Conservation (phyloP, 2,329 filamentous ascomycete species). For the Fusarium ramigenum region DNA sequence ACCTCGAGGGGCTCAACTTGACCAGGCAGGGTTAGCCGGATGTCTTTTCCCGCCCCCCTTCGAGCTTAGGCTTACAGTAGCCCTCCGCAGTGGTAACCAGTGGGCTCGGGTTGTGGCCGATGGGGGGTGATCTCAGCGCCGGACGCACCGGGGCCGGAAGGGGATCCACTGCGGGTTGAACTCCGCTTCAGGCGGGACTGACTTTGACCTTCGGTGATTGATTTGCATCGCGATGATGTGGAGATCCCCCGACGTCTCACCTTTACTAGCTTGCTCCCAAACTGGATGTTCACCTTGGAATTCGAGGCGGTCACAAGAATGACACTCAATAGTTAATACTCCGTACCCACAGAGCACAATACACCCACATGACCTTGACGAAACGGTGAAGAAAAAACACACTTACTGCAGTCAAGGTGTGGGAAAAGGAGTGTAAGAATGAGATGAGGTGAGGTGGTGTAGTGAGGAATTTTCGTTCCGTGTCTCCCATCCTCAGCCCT, state of each 20-base stretch:
- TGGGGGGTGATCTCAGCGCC: conserved; percentile 34
- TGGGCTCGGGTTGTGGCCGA: conserved; percentile 42
- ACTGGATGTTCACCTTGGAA: conserved; percentile 29
- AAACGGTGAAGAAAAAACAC: conserved; percentile 22
- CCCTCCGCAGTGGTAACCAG: conserved; percentile 9
- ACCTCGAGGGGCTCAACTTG: conserved; percentile 6
- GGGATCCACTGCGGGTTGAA: conserved; percentile 31
- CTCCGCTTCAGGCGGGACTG: conserved; percentile 38
- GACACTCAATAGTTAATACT: neutral
- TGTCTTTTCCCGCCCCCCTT: conserved; percentile 39
- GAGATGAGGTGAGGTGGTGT: neutral
- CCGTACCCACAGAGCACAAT: conserved; percentile 16
- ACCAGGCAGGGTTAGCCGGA: conserved; percentile 26
- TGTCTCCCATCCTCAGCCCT: neutral
- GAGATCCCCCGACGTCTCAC: conserved; percentile 26
- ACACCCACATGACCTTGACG: conserved; percentile 15
- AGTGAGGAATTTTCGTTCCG: neutral
- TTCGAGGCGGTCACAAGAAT: conserved; percentile 24
- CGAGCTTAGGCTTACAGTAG: neutral
- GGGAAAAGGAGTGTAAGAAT: neutral
- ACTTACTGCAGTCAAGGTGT: neutral
- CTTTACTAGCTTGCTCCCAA: conserved; percentile 18
- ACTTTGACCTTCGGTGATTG: conserved; percentile 36
- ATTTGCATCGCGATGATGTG: conserved; percentile 36
- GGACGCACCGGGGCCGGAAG: conserved; percentile 36